These are phyloP conservation scores for Pseudozyma flocculosa DNA, from an alignment of 1,284 basidiomycete species.

Conservation along the genomic window DNA sequence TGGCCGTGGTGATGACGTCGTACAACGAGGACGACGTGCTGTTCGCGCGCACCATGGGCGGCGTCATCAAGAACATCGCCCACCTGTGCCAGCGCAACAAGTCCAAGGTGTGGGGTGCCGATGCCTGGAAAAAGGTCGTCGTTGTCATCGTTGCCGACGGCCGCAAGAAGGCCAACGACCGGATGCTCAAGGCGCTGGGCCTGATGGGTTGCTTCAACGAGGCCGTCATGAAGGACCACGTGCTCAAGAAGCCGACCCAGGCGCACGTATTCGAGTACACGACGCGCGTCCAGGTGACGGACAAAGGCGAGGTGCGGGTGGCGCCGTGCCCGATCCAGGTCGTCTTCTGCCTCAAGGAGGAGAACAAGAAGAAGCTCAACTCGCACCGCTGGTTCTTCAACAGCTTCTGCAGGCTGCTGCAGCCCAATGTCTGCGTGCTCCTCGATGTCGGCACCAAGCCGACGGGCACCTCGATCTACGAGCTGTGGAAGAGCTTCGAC, in stretches of 20 bases:
- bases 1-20: slow-evolving; percentile 84
- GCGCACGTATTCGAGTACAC: slow-evolving; percentile 96
- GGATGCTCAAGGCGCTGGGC: slow-evolving; percentile 81
- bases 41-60: slow-evolving; percentile 90
- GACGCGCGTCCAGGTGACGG: slow-evolving; percentile 84
- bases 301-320: slow-evolving; percentile 67
- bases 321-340: slow-evolving; percentile 59
- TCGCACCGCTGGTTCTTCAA: slow-evolving; percentile 57
- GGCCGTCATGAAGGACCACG: slow-evolving; percentile 81
- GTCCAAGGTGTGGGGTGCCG: slow-evolving; percentile 90
- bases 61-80: slow-evolving; percentile 72
- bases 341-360: slow-evolving; percentile 57
- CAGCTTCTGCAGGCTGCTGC: slow-evolving; percentile 57
- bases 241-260: slow-evolving; percentile 82
- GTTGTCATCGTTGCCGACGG: slow-evolving; percentile 84
- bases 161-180: slow-evolving; percentile 84
- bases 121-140: slow-evolving; percentile 85
- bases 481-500: slow-evolving; percentile 95
- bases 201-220: slow-evolving; percentile 65
- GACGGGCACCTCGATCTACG: slow-evolving; percentile 69
- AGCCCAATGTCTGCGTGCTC: slow-evolving; percentile 85
- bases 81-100: slow-evolving; percentile 82
- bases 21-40: slow-evolving; percentile 85
- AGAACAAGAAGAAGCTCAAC: slow-evolving; percentile 55
- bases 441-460: slow-evolving; percentile 94